Base-by-base conservation (phyloP, 208 protist species). In the Acanthamoeba royreba region DNA sequence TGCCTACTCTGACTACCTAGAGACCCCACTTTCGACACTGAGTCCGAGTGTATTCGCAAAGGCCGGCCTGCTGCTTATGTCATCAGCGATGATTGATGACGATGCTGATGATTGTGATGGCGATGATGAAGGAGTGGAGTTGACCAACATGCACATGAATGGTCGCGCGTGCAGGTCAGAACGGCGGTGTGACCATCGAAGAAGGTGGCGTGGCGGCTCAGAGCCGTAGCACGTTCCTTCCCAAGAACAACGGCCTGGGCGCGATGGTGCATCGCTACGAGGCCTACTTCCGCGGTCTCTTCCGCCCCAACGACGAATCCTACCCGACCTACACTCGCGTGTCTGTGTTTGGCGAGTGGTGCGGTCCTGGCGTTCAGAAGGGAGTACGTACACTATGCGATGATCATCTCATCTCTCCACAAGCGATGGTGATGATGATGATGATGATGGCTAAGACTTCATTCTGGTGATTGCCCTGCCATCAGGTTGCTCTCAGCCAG, bases 311-410 rank as follows among this genome's bases (percentile, higher is more conserved):
- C 43, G 74, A 19, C 43, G 74, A 9, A 55, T 9, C 49, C 13
- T 55, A 43, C 0, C 15, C 40, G 83, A 0, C 46, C 52, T 58
- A 58, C 52, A 66, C 83, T 3, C 53, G 83, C 38, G 38, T 58
- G 17, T 47, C 83, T 35, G 31, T 90, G 33, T 90, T 90, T 46
- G 83, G 83, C 46, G 83, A 90, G 83, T 90, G 83, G 83, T 90
- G 83, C 25, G 83, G 83, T 35, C 49, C 83, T 38, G 5, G 49
- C 46, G 83, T 90, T 13, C 83, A 90, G 53, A 90, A 90, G 40
- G 83, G 83, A 19, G 83, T 86, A 58, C 40, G 3, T 5, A 40
- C 46, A 31, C 11, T 45, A 38, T 86, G 13, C 31, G 28, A 58
- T 13, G 40, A 15, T 28, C n/a, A 9, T 69, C 58, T 7, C 58